A percentile compares a stretch with the other conserved stretches of the same genome.
Conservation (phyloP, 2,329 filamentous ascomycete species). For the Fusarium zealandicum region DNA sequence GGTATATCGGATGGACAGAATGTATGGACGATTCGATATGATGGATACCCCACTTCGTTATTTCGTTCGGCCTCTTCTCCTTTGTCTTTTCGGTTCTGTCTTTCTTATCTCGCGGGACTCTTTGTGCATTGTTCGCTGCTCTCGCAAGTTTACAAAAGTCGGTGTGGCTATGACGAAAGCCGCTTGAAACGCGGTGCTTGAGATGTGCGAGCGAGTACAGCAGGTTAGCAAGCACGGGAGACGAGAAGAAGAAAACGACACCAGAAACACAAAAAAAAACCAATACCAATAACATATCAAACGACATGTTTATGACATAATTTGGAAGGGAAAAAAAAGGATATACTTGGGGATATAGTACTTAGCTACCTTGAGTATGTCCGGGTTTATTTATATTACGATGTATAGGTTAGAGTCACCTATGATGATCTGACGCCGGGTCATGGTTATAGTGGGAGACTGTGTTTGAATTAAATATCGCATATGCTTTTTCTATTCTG, state of each 20-base stretch:
- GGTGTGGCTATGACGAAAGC: slow-evolving; percentile 40
- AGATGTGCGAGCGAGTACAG: slow-evolving; percentile 5
- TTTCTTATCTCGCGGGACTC: slow-evolving; percentile 30
- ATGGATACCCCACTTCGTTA: slow-evolving; percentile 52
- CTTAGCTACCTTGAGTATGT: slow-evolving; percentile 27
- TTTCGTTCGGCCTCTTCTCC: slow-evolving; percentile 34
- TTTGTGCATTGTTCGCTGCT: slow-evolving; percentile 23
- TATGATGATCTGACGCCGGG: slow-evolving; percentile 53
- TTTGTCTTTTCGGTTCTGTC: slow-evolving; percentile 33
- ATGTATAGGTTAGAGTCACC: slow-evolving; percentile 49
- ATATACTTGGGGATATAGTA: slow-evolving; percentile 1
- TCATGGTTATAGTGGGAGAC: slow-evolving; percentile 29
- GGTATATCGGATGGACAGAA: slow-evolving; percentile 51
- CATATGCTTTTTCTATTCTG: slow-evolving; percentile 10
- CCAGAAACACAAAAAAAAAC: slow-evolving; percentile 19
- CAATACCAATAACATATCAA: no score
- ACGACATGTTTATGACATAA: not conserved
- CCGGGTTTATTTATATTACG: slow-evolving; percentile 21
- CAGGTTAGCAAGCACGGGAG: slow-evolving; percentile 17
- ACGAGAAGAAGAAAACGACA: slow-evolving; percentile 15
- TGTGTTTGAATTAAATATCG: slow-evolving; percentile 23
- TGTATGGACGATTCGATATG: slow-evolving; percentile 54
- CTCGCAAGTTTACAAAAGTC: slow-evolving; percentile 16
- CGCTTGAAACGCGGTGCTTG: slow-evolving; percentile 12
- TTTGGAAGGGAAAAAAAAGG: slow-evolving; percentile 33